Percentiles rank a stretch among this genome's conserved stretches.
These are phyloP conservation scores for Sextonia rubra DNA, from an alignment of 164 flowering plant genomes.

Conservation along the genomic window DNA sequence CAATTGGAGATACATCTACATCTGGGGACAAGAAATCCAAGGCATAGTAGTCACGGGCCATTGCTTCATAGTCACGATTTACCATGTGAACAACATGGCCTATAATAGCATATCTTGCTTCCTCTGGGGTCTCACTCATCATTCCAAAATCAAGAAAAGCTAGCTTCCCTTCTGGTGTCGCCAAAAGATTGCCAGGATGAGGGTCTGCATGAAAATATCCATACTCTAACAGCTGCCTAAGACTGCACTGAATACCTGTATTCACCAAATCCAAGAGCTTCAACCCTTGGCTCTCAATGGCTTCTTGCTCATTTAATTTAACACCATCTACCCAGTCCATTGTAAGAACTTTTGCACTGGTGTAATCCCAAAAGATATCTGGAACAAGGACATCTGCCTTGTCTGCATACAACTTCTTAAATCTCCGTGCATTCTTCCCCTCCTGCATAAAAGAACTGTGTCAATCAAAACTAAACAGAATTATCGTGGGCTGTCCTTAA, in stretches of 20 bases:
- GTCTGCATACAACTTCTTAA: constrained; percentile 92
- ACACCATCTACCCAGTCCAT: constrained; percentile 99
- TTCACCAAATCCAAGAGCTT: constrained; percentile 87
- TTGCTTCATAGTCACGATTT: constrained; percentile 97
- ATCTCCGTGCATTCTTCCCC: constrained; percentile 92
- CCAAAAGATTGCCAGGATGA: constrained; percentile 97
- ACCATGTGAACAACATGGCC: constrained; percentile 99
- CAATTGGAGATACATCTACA: constrained; percentile 93
- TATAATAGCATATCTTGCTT: constrained; percentile 90
- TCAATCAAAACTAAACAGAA: constrained; percentile 1
- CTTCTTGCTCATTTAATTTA: constrained; percentile 81
- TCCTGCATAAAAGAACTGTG: constrained; percentile 75
- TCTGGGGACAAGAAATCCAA: constrained; percentile 85
- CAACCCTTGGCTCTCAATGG: constrained; percentile 82
- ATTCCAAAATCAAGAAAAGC: constrained; percentile 98
- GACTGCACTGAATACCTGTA: constrained; percentile 94
- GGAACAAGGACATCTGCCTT: constrained; percentile 86
- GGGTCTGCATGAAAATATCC: constrained; percentile 99
- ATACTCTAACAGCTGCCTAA: constrained; percentile 90
- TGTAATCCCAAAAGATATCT: constrained; percentile 92
- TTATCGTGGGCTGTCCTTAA: not conserved
- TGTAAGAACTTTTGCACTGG: constrained; percentile 86
- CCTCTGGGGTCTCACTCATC: constrained; percentile 99
- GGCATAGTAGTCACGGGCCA: constrained; percentile 97
- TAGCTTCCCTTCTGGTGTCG: constrained; percentile 95